Evolutionary conservation across 805 yeast species (phyloP).

Genomic region (Zygosaccharomyces lentus): DNA sequence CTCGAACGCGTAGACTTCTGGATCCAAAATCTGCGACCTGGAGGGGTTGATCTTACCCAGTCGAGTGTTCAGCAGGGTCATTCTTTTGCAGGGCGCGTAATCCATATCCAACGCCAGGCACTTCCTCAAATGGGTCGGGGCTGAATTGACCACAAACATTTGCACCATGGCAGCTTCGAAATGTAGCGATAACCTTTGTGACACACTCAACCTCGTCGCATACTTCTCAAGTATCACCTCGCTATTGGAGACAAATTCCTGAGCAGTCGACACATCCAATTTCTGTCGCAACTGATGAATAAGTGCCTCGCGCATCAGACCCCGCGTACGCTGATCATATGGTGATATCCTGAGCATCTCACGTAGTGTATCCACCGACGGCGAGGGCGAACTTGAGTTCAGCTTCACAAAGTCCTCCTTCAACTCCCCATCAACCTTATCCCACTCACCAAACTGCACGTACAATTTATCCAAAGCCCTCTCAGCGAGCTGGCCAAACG

Average conservation of each 20-base stretch:
- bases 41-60: conserved; percentile 36
- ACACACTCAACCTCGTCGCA: conserved; percentile 24
- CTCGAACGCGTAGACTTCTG: conserved; percentile 38
- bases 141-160: conserved; percentile 49
- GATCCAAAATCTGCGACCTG: conserved; percentile 43
- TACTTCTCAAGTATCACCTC: conserved; percentile 29
- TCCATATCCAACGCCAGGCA: conserved; percentile 82
- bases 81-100: conserved; percentile 49
- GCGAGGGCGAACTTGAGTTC: conserved; percentile 14
- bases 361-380: conserved; percentile 29
- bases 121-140: conserved; percentile 50
- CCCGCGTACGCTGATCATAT: conserved; percentile 36
- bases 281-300: conserved; percentile 24
- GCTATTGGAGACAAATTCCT: conserved; percentile 20
- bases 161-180: conserved; percentile 38
- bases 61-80: conserved; percentile 51
- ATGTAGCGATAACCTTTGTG: conserved; percentile 29
- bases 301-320: conserved; percentile 20
- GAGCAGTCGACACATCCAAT: conserved; percentile 26
- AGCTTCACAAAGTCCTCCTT: conserved; percentile 18
- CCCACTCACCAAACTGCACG: conserved; percentile 50
- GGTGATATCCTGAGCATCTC: conserved; percentile 43
- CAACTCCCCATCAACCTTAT: conserved; percentile 28
- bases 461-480: conserved; percentile 46
- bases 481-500: conserved; percentile 44